A percentile compares a stretch with the other conserved stretches of the same genome.
Conservation (phyloP, 176 grass and related monocot species). For the Phragmites australis region DNA sequence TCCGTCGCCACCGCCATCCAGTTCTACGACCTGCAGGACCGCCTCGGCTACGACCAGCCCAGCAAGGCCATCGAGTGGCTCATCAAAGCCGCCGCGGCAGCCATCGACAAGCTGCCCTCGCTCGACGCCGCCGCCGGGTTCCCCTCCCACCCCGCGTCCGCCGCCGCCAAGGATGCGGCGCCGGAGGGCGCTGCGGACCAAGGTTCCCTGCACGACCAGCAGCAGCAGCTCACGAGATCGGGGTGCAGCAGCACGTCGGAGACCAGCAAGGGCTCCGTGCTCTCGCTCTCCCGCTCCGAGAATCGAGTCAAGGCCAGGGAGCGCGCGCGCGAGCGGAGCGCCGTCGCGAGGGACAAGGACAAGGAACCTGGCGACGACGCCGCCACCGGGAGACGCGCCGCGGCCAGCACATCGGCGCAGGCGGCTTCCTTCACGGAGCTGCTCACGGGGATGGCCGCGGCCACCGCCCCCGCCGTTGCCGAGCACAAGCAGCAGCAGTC, state of each 20-base stretch:
- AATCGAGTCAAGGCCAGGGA: constrained; percentile 81
- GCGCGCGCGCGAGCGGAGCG: constrained; percentile 58
- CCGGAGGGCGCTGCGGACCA: background rate
- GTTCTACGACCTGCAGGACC: constrained; percentile 94
- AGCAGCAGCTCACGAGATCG: constrained; percentile 63
- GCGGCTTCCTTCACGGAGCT: constrained; percentile 75
- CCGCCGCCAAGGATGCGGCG: background rate
- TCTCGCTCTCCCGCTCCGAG: constrained; percentile 78
- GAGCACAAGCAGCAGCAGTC: constrained; percentile 1
- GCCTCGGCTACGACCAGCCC: constrained; percentile 73
- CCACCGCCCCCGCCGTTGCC: background rate
- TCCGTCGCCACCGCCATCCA: constrained; percentile 84
- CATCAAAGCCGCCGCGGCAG: constrained; percentile 65
- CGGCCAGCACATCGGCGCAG: constrained; percentile 15
- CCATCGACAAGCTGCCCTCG: constrained; percentile 72
- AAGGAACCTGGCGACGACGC: constrained; percentile 6
- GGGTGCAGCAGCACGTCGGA: constrained; percentile 85
- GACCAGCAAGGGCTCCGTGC: constrained; percentile 85
- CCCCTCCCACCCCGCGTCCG: constrained; percentile 35
- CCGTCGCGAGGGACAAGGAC: constrained; percentile 40
- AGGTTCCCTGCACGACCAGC: background rate
- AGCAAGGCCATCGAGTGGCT: constrained; percentile 97
- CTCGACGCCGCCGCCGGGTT: constrained; percentile 40
- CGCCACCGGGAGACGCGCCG: background rate
- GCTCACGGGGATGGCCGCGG: constrained; percentile 58